Percentiles rank a stretch among this genome's conserved stretches.
Conservation (phyloP, 140 eudicot genomes). For the Ambrosia hybrid region DNA sequence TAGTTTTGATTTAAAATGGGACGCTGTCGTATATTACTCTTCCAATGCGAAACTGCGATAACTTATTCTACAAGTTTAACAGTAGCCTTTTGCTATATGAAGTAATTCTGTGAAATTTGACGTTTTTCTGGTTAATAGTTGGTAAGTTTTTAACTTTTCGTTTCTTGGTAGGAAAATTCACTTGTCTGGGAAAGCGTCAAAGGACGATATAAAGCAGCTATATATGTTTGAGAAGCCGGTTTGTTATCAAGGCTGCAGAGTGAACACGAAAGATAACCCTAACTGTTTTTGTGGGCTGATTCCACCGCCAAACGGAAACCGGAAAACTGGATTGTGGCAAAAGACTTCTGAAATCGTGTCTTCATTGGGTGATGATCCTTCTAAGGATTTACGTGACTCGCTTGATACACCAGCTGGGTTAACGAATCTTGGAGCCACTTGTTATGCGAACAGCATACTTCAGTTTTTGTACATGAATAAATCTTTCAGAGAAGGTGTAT, state of each 20-base stretch:
- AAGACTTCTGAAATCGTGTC: conserved; percentile 68
- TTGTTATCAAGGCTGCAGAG: conserved; percentile 83
- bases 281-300: conserved; percentile 93
- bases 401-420: conserved; percentile 80
- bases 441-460: conserved; percentile 98
- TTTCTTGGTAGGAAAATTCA: conserved; percentile 59
- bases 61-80: background rate
- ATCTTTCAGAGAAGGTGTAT: conserved; percentile 80
- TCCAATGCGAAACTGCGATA: background rate
- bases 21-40: background rate
- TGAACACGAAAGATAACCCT: conserved; percentile 92
- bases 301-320: conserved; percentile 86
- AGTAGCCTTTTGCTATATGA: too few species aligned
- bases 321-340: conserved; percentile 96
- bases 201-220: conserved; percentile 75
- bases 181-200: conserved; percentile 54
- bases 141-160: background rate
- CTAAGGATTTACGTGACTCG: conserved; percentile 70
- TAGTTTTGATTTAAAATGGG: background rate
- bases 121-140: too few species aligned
- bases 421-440: conserved; percentile 93
- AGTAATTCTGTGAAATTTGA: too few species aligned
- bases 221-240: conserved; percentile 73
- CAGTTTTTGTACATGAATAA: conserved; percentile 89
- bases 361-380: conserved; percentile 80